Percentiles rank a stretch among this genome's conserved stretches.
These are phyloP conservation scores for Tetramitus jugosus DNA, from an alignment of 208 protist species.

Conservation along the genomic window DNA sequence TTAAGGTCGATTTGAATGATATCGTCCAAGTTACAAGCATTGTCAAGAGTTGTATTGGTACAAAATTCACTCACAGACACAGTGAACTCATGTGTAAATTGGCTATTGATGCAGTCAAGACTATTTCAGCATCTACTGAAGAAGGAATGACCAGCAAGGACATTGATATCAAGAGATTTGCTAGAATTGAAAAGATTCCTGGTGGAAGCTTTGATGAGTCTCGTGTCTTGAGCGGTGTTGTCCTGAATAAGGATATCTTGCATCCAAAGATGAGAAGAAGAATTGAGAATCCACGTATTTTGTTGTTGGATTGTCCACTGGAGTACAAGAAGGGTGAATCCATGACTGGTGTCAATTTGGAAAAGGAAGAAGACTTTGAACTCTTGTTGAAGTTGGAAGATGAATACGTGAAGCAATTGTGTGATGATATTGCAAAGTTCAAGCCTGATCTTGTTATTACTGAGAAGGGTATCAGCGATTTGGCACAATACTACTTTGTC, in stretches of 20 bases:
- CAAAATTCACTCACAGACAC: slow-evolving; percentile 96
- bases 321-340: slow-evolving; percentile 99
- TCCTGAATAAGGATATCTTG: slow-evolving; percentile 99
- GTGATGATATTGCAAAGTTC: slow-evolving; percentile 91
- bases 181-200: slow-evolving; percentile 97
- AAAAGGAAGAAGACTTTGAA: slow-evolving; percentile 93
- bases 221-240: slow-evolving; percentile 94
- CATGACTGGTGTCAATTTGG: slow-evolving; percentile 93
- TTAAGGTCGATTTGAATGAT: slow-evolving; percentile 82
- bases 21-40: slow-evolving; percentile 71
- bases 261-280: slow-evolving; percentile 93
- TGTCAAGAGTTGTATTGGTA: slow-evolving; percentile 89
- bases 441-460: slow-evolving; percentile 99
- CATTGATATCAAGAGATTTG: slow-evolving; percentile 98
- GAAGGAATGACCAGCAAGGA: slow-evolving; percentile 83
- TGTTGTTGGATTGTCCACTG: slow-evolving; percentile 96
- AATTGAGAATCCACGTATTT: slow-evolving; percentile 96
- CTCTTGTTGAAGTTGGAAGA: slow-evolving; percentile 95
- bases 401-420: slow-evolving; percentile 92
- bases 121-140: slow-evolving; percentile 70
- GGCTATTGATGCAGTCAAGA: slow-evolving; percentile 93
- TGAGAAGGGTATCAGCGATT: slow-evolving; percentile 98
- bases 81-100: slow-evolving; percentile 92
- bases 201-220: slow-evolving; percentile 96
- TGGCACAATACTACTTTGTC: slow-evolving; percentile 95